A percentile compares a stretch with the other conserved stretches of the same genome.
Conservation (phyloP, 2,329 filamentous ascomycete genomes). For the Leptographium lundbergii region DNA sequence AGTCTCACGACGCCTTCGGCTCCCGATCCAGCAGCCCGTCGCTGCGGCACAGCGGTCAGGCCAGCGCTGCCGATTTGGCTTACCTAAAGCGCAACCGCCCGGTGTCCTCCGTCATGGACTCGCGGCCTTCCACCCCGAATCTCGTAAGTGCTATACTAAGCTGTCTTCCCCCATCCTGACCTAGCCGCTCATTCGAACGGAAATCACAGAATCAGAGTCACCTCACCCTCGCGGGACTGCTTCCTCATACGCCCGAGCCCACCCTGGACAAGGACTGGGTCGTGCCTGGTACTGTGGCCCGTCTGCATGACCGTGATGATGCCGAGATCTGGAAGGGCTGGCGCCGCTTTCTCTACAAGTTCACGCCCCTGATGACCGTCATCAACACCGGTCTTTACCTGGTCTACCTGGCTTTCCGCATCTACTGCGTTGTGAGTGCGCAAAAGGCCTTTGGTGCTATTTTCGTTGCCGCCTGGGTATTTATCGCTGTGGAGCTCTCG, state of each 20-base stretch:
- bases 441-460: slow-evolving; percentile 26
- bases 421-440: slow-evolving; percentile 38
- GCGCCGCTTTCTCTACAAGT: slow-evolving; percentile 25
- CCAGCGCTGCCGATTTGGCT: slow-evolving; percentile 8
- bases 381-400: slow-evolving; percentile 28
- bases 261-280: slow-evolving; percentile 20
- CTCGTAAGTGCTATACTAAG: background rate
- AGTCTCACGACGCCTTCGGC: slow-evolving; percentile 5
- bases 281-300: slow-evolving; percentile 22
- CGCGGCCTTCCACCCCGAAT: slow-evolving; percentile 6
- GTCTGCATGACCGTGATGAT: slow-evolving; percentile 31
- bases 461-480: slow-evolving; percentile 42
- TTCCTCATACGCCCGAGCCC: slow-evolving; percentile 19
- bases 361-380: slow-evolving; percentile 27
- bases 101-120: slow-evolving; percentile 6
- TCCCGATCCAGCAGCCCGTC: slow-evolving; percentile 9
- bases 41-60: slow-evolving; percentile 11
- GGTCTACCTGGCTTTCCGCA: slow-evolving; percentile 36
- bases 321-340: slow-evolving; percentile 31
- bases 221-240: slow-evolving; percentile 26
- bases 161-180: background rate
- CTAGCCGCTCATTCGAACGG: background rate
- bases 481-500: slow-evolving; percentile 41
- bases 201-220: slow-evolving; percentile 27
- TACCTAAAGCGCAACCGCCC: slow-evolving; percentile 8